These are phyloP conservation scores for Leishmania tropica DNA, from an alignment of 208 protist species.

Conservation along the genomic window DNA sequence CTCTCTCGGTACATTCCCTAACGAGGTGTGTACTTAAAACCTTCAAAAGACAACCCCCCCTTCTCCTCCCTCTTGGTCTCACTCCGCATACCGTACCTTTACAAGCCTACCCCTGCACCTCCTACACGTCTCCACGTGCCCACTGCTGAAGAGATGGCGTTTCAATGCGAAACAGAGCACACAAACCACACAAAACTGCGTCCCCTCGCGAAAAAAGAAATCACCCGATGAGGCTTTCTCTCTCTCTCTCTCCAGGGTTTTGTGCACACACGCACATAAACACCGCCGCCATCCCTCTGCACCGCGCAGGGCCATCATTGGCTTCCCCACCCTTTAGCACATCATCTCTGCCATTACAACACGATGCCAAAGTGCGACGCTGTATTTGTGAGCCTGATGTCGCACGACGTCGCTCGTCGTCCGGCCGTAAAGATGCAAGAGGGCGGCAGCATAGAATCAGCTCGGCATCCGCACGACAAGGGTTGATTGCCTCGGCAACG, in stretches of 20 bases:
- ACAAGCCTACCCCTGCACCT: not conserved
- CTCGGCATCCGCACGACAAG: conserved; percentile 24
- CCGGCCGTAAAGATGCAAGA: conserved; percentile 23
- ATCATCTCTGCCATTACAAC: not conserved
- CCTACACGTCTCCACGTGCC: not conserved
- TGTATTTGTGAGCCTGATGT: conserved; percentile 17
- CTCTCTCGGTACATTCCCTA: not conserved
- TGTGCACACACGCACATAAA: not conserved
- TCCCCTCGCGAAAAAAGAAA: not conserved
- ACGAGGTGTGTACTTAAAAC: not conserved
- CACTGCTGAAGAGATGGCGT: not conserved
- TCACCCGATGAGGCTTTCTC: too few species aligned
- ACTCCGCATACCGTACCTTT: not conserved
- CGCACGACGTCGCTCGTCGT: conserved; percentile 26
- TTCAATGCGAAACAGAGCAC: too few species aligned
- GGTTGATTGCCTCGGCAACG: conserved; percentile 26
- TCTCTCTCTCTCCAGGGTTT: not conserved
- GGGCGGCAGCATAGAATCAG: conserved; percentile 22
- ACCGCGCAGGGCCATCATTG: not conserved
- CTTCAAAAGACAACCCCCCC: not conserved
- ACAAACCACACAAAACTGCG: too few species aligned
- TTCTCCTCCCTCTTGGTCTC: too few species aligned
- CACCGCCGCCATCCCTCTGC: not conserved
- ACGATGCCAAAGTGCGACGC: conserved; percentile 22
- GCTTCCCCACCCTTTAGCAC: not conserved